These are phyloP conservation scores for Berkeleyomyces rouxiae DNA, from an alignment of 2,329 filamentous ascomycete species.

Conservation along the genomic window DNA sequence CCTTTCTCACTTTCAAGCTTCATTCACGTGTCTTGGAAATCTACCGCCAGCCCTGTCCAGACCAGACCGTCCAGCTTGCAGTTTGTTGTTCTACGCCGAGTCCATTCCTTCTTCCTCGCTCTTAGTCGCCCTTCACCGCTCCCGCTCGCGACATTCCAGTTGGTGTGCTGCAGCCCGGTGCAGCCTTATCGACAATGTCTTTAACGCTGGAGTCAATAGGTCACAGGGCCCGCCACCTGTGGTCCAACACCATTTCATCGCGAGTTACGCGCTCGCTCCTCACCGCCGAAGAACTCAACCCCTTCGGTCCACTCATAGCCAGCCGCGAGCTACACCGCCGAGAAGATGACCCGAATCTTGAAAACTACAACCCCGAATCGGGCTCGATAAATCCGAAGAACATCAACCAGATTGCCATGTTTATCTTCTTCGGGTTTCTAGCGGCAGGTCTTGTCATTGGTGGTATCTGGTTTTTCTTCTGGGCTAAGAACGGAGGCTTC, in stretches of 20 bases:
- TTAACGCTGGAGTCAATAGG: slow-evolving; percentile 4
- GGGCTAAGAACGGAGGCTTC: slow-evolving; percentile 92
- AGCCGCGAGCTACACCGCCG: slow-evolving; percentile 28
- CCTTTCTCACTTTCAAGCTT: slow-evolving; percentile 15
- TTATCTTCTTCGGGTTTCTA: slow-evolving; percentile 73
- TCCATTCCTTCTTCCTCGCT: neutral
- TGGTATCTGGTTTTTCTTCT: slow-evolving; percentile 96
- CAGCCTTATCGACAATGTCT: neutral
- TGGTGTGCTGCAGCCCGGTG: neutral
- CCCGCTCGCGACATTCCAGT: neutral
- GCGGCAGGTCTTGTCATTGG: slow-evolving; percentile 58
- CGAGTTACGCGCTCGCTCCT: neutral
- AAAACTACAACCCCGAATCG: slow-evolving; percentile 23
- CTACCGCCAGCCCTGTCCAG: slow-evolving; percentile 7
- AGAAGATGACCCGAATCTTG: slow-evolving; percentile 21
- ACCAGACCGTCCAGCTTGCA: neutral
- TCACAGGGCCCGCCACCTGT: slow-evolving; percentile 1
- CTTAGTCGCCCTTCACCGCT: neutral
- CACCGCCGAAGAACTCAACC: slow-evolving; percentile 3
- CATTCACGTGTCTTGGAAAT: slow-evolving; percentile 18
- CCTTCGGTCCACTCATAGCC: slow-evolving; percentile 26
- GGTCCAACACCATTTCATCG: neutral
- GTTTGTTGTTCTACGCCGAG: neutral
- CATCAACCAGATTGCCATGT: slow-evolving; percentile 54
- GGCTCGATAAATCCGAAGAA: slow-evolving; percentile 37